Conservation (phyloP, 192 early-diverging fungal genomes). For the Backusella sp. region DNA sequence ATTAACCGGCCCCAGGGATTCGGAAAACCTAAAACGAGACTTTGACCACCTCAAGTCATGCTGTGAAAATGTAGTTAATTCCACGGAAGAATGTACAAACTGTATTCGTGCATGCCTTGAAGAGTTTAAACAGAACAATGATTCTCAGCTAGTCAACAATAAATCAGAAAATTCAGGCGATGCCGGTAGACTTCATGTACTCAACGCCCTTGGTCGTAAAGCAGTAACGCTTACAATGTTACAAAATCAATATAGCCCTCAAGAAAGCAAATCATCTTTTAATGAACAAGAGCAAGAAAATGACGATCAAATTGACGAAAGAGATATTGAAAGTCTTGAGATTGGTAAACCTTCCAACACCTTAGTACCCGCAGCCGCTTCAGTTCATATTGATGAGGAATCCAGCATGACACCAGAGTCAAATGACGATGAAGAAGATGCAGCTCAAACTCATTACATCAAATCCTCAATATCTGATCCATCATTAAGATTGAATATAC, state of each 20-base stretch:
- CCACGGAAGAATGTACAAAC: slow-evolving; percentile 13
- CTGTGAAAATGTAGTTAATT: slow-evolving; percentile 15
- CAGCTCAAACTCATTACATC: not conserved
- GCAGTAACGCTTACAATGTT: slow-evolving; percentile 27
- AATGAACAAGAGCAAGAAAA: not conserved
- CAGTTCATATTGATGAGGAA: not conserved
- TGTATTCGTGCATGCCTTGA: slow-evolving; percentile 17
- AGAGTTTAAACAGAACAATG: not conserved
- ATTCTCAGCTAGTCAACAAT: not conserved
- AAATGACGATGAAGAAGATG: not conserved
- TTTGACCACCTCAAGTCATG: slow-evolving; percentile 22
- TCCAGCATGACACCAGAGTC: not conserved
- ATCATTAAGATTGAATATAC: slow-evolving; percentile 13
- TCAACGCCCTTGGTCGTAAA: slow-evolving; percentile 33
- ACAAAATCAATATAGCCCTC: slow-evolving; percentile 13
- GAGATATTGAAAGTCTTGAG: not conserved
- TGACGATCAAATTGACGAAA: not conserved
- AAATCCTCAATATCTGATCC: not conserved
- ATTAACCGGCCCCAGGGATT: slow-evolving; percentile 15
- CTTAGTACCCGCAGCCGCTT: not conserved
- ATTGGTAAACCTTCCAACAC: not conserved
- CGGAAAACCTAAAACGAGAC: slow-evolving; percentile 7
- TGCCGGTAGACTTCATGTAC: slow-evolving; percentile 20
- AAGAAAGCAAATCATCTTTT: not conserved
- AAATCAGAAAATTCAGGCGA: slow-evolving; percentile 17